Percentiles rank a stretch among this genome's conserved stretches.
Conservation (phyloP, 129 eudicot species). For the Flaveria ramosissima region DNA sequence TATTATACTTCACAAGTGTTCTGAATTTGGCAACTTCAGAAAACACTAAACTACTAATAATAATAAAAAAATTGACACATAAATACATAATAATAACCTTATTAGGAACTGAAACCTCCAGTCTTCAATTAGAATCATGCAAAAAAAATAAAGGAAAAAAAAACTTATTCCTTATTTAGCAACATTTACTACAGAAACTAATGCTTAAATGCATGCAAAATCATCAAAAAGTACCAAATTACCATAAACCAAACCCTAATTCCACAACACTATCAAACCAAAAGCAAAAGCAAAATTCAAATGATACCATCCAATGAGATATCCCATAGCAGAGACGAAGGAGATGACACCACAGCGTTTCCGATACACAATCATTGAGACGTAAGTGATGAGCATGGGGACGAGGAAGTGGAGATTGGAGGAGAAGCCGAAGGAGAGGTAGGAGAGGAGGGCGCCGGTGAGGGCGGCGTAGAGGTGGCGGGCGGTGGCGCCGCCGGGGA, state of each 20-base stretch:
- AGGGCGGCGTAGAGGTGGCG: slow-evolving; percentile 84
- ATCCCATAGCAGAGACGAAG: slow-evolving; percentile 72
- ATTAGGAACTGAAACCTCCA: neutral
- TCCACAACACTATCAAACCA: neutral
- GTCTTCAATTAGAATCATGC: slow-evolving; percentile 1
- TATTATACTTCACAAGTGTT: too few species aligned
- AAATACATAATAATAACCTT: neutral
- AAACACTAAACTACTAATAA: too few species aligned
- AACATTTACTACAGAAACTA: neutral
- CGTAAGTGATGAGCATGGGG: slow-evolving; percentile 69
- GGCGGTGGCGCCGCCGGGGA: slow-evolving; percentile 74
- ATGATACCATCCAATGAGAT: slow-evolving; percentile 88
- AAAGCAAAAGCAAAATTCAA: neutral
- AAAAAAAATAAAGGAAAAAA: neutral
- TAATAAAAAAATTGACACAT: too few species aligned
- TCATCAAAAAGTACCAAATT: neutral
- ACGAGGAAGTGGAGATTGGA: slow-evolving; percentile 87
- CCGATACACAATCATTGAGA: slow-evolving; percentile 68
- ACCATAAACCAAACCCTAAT: slow-evolving; percentile 8
- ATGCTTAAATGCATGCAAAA: slow-evolving; percentile 1
- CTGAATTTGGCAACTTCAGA: too few species aligned
- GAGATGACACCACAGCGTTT: slow-evolving; percentile 71
- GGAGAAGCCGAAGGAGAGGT: slow-evolving; percentile 80
- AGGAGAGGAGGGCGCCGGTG: slow-evolving; percentile 71
- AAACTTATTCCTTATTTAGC: neutral